Evolutionary conservation across 2,329 filamentous ascomycete genomes (phyloP).

Genomic region (Sporothrix pseudoabietina): DNA sequence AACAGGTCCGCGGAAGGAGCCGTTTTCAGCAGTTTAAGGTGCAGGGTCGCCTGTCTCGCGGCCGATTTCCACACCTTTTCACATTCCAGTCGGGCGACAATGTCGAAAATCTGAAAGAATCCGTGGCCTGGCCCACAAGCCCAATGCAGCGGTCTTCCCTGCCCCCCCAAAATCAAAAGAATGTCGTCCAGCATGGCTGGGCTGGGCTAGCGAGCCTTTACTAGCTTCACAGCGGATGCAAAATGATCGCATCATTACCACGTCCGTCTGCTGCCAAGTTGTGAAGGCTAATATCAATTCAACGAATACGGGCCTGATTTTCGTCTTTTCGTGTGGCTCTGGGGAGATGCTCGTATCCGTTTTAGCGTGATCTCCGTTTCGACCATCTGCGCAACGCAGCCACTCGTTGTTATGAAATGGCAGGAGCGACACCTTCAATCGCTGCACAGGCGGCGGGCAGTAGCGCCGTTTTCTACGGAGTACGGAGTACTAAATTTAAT

Average conservation of each 20-base stretch:
- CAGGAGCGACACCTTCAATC: not conserved
- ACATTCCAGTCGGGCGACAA: slow-evolving; percentile 15
- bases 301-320: not conserved
- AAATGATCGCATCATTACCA: slow-evolving; percentile 18
- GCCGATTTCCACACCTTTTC: not conserved
- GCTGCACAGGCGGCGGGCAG: slow-evolving; percentile 9
- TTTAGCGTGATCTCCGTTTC: slow-evolving; percentile 12
- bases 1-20: slow-evolving; percentile 13
- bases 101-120: not conserved
- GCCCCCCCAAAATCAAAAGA: not conserved
- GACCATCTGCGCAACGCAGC: slow-evolving; percentile 13
- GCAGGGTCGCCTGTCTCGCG: not conserved
- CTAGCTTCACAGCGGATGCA: not conserved
- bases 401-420: slow-evolving; percentile 5
- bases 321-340: not conserved
- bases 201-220: not conserved
- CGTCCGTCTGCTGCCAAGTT: not conserved
- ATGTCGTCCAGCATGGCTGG: not conserved
- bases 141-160: not conserved
- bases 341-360: slow-evolving; percentile 13
- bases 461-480: slow-evolving; percentile 15
- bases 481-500: not conserved
- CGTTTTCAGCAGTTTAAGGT: slow-evolving; percentile 12
- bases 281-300: not conserved
- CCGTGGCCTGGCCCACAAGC: not conserved